A percentile compares a stretch with the other conserved stretches of the same genome.
Evolutionary conservation across 805 yeast genomes (phyloP).

Genomic region (Metschnikowia proteae): DNA sequence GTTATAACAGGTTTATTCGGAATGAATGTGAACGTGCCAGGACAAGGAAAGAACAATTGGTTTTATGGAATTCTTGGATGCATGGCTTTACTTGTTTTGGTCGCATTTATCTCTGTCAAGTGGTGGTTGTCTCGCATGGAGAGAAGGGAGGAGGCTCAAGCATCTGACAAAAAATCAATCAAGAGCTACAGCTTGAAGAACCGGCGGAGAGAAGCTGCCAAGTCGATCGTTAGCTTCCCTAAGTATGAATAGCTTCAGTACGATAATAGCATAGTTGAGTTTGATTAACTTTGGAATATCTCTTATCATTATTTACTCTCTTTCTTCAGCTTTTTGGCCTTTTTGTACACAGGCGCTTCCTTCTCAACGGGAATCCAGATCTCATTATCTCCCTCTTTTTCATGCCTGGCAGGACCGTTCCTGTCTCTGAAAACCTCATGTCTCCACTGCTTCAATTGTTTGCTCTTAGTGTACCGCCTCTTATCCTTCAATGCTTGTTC

Average conservation of each 20-base stretch:
- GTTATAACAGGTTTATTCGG: conserved; percentile 90
- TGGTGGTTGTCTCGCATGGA: conserved; percentile 20
- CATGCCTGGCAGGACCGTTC: conserved; percentile 42
- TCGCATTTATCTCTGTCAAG: conserved; percentile 24
- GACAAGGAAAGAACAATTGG: conserved; percentile 30
- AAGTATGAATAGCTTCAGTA: conserved; percentile 25
- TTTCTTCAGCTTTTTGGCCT: conserved; percentile 3
- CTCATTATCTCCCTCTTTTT: conserved; percentile 32
- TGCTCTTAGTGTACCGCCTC: conserved; percentile 78
- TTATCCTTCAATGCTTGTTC: conserved; percentile 73
- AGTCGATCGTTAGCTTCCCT: conserved; percentile 38
- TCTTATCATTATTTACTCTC: neutral
- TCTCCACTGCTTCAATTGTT: conserved; percentile 86
- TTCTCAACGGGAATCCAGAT: conserved; percentile 37
- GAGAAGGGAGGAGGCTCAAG: conserved; percentile 8
- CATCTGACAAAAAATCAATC: conserved; percentile 19
- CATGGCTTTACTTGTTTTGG: conserved; percentile 22
- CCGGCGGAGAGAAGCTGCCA: conserved; percentile 31
- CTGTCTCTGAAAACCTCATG: conserved; percentile 68
- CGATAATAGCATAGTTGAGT: neutral
- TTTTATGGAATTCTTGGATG: conserved; percentile 62
- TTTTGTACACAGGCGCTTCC: conserved; percentile 5
- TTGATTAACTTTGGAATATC: neutral
- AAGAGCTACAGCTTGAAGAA: conserved; percentile 22
- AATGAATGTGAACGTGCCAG: conserved; percentile 91